Conservation (phyloP, 176 grass and related monocot species). For the Otatea glauca region DNA sequence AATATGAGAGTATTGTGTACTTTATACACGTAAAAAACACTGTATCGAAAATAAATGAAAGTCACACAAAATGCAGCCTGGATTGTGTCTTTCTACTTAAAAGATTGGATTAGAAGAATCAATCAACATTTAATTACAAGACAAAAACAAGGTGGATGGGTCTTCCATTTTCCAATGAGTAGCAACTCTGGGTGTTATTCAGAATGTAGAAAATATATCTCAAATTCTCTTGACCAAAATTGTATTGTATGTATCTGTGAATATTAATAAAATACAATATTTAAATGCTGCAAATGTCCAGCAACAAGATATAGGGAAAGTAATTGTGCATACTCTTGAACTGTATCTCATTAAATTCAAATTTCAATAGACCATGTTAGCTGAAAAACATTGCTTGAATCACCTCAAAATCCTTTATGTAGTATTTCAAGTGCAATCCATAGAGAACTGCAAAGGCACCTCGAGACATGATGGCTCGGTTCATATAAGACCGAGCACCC, state of each 20-base stretch:
- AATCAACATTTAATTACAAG: constrained; percentile 17
- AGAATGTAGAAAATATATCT: not conserved
- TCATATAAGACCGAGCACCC: no score
- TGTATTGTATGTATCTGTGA: not conserved
- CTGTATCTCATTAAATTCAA: not conserved
- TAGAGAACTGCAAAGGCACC: no score
- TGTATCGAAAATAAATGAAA: constrained; percentile 17
- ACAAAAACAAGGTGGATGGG: constrained; percentile 23
- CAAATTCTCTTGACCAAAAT: not conserved
- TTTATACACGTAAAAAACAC: constrained; percentile 18
- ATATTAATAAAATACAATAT: not conserved
- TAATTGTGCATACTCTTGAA: not conserved
- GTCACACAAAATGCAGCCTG: not conserved
- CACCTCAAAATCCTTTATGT: no score
- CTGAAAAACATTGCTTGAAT: not conserved
- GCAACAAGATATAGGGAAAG: not conserved
- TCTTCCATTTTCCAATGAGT: not conserved
- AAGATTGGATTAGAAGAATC: constrained; percentile 34
- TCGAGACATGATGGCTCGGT: no score
- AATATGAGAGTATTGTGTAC: constrained; percentile 24
- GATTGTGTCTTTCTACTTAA: constrained; percentile 6
- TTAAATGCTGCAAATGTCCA: not conserved
- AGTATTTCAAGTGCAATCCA: no score
- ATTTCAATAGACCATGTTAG: not conserved
- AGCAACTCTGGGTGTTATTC: not conserved